Evolutionary conservation across 1,139 yeast genomes (phyloP), one percentile per base, ranked within the genome.

Genomic region (Yamadazyma atlantica): DNA sequence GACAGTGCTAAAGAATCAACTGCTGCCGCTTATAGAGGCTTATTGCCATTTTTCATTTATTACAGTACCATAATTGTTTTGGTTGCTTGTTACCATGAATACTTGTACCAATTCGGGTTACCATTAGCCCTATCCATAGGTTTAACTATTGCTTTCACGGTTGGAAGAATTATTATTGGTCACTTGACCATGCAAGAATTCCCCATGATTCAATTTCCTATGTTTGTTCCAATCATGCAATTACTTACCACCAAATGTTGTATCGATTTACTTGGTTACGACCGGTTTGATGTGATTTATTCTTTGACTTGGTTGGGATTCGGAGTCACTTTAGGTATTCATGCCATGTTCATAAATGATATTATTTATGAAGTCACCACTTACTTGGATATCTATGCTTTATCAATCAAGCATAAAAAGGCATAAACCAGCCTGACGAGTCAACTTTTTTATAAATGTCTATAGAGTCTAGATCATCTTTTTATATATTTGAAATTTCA

Each of bases 161-260:
- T 90, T 15, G 97, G 97, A 4, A 77, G 95, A 56, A 87, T 90
- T 50, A 90, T 90, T 53, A 72, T 86, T 42, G 94, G 89, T 3
- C 97, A 90, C 60, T 78, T 90, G 53, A 88, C 97, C 0, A 64
- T 75, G 40, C 95, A 87, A 55, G 54, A 64, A 3, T 90, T 85
- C 70, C 97, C 97, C 35, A 64, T 70, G 58, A 50, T 74, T 43
- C 86, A 87, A 44, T 74, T 82, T 22, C 88, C 95, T 30, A 74
- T 82, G 73, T 67, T 78, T 34, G 66, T 84, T 22, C 96, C 97
- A 14, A 24, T 69, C 1, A 53, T 65, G 1, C 94, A 88, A 52
- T 55, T 81, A 23, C 29, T 69, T 1, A 40, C 71, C 3, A 72
- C 78, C 44, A 49, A 53, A 26, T n/a, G 75, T 14, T 62, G 72